A percentile compares a stretch with the other conserved stretches of the same genome.
These are phyloP conservation scores for Rutstroemia sp. DNA, from an alignment of 2,329 filamentous ascomycete genomes.

Conservation along the genomic window DNA sequence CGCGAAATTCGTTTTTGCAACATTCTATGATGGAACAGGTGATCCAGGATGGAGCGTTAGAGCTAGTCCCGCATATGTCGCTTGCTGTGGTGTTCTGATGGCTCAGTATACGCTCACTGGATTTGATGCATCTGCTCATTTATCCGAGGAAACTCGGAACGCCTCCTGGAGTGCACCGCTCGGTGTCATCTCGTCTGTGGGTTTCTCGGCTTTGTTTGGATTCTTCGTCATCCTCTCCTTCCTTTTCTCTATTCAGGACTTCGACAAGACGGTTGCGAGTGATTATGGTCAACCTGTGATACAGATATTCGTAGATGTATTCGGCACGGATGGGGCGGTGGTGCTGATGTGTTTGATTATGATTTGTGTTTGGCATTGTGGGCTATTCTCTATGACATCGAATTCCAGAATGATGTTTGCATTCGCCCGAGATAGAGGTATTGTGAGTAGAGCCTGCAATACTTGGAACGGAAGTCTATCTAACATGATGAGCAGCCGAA, in stretches of 20 bases:
- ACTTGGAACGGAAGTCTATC: background rate
- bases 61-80: conserved; percentile 47
- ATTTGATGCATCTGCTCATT: conserved; percentile 48
- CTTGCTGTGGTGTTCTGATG: conserved; percentile 45
- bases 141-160: conserved; percentile 49
- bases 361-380: conserved; percentile 54
- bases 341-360: conserved; percentile 48
- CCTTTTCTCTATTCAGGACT: conserved; percentile 52
- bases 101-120: conserved; percentile 47
- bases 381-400: conserved; percentile 48
- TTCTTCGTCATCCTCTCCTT: conserved; percentile 51
- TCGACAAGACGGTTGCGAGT: conserved; percentile 39
- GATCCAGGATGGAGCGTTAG: conserved; percentile 45
- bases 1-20: conserved; percentile 48
- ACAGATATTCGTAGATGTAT: conserved; percentile 50
- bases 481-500: conserved; percentile 28
- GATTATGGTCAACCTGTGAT: conserved; percentile 45
- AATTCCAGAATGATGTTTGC: conserved; percentile 55
- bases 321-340: conserved; percentile 47
- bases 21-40: conserved; percentile 45
- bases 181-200: conserved; percentile 49
- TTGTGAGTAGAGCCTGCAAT: conserved; percentile 28
- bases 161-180: conserved; percentile 50
- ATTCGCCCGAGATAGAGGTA: conserved; percentile 47
- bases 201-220: conserved; percentile 48